phyloP scores from a whole-genome alignment of 1,284 basidiomycete genomes.

The Trichosporon coremiiforme region DNA sequence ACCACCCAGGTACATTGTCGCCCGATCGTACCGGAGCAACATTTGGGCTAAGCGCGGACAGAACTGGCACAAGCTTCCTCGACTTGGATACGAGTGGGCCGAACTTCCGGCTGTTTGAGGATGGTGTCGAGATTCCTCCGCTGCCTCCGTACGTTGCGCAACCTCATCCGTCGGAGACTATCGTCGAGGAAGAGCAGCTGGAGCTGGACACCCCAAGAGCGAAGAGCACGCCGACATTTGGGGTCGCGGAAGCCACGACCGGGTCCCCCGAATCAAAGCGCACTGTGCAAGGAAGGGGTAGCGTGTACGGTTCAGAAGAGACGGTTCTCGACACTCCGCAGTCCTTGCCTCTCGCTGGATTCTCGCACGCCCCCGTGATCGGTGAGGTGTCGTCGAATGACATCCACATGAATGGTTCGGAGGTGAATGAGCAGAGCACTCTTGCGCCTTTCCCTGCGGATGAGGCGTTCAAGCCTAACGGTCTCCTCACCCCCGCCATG shows the following conservation, averaged over 20 bases:
- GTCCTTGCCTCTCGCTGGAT: conserved; percentile 9
- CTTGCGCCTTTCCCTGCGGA: background rate
- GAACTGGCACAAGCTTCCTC: background rate
- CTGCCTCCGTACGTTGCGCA: conserved; percentile 1
- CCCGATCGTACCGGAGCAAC: conserved; percentile 5
- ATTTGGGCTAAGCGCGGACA: conserved; percentile 1
- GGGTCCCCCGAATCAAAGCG: conserved; percentile 4
- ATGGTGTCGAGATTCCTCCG: background rate
- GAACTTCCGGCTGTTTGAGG: conserved; percentile 2
- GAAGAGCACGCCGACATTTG: conserved; percentile 5
- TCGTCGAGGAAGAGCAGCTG: background rate
- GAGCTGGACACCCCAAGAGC: conserved; percentile 8
- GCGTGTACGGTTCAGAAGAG: conserved; percentile 22
- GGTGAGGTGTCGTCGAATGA: conserved; percentile 13
- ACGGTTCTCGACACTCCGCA: conserved; percentile 27
- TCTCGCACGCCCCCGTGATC: background rate
- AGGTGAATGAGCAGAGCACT: background rate
- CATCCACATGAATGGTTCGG: background rate
- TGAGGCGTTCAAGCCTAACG: background rate
- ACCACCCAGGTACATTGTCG: conserved; percentile 1
- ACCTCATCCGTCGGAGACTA: background rate
- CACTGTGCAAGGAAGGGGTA: conserved; percentile 9
- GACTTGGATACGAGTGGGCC: background rate
- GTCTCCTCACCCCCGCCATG: conserved; percentile 6
- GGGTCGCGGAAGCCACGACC: background rate